Evolutionary conservation across 2,329 filamentous ascomycete species (phyloP).

Genomic region (Botrytis fabae): DNA sequence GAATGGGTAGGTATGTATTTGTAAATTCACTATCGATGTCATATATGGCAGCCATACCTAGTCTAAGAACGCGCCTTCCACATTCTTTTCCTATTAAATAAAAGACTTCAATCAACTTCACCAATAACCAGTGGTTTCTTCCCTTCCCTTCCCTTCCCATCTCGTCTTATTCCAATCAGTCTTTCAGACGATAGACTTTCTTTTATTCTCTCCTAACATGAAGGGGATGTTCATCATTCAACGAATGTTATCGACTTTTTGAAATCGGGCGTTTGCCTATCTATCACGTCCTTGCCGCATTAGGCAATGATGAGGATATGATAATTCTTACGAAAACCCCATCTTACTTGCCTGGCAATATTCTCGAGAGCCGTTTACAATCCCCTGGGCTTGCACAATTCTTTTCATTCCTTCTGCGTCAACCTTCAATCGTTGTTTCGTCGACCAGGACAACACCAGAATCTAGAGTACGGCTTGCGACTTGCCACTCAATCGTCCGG

Average conservation of each 20-base stretch:
- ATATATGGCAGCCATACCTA: background rate
- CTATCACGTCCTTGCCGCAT: background rate
- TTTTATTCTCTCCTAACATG: background rate
- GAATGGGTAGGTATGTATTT: background rate
- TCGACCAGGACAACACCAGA: background rate
- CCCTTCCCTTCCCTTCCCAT: background rate
- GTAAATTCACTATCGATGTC: background rate
- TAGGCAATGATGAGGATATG: slow-evolving; percentile 2
- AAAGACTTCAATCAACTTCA: background rate
- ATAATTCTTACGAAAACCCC: background rate
- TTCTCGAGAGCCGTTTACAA: background rate
- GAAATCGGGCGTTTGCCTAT: background rate
- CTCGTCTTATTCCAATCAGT: background rate
- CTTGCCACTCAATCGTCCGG: background rate
- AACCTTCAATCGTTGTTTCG: background rate
- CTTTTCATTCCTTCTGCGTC: background rate
- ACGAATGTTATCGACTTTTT: background rate
- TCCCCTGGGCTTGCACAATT: background rate
- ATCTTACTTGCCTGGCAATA: background rate
- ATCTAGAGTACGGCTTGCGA: background rate
- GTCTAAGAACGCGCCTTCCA: background rate
- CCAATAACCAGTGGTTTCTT: background rate
- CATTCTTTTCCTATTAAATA: background rate
- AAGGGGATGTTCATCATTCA: background rate
- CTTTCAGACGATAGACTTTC: background rate